phyloP scores from a whole-genome alignment of 148 eudicot genomes.

The Oxyria digyna region DNA sequence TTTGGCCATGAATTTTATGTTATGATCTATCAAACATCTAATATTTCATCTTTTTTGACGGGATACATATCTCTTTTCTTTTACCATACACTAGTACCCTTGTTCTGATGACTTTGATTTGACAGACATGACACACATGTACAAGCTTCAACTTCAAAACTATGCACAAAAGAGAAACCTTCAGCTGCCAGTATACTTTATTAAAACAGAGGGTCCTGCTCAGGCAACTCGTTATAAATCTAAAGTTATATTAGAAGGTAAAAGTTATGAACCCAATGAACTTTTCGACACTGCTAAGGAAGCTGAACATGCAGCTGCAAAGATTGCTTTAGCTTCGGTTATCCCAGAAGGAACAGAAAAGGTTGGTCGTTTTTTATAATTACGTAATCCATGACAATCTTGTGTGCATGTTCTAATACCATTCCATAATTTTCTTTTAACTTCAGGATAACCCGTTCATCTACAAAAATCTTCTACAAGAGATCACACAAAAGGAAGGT shows the following conservation, averaged over 20 bases:
- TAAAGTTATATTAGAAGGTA: slow-evolving; percentile 45
- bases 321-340: slow-evolving; percentile 38
- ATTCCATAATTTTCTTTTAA: neutral
- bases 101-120: neutral
- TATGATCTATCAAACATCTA: neutral
- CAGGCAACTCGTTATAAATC: slow-evolving; percentile 53
- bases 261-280: slow-evolving; percentile 37
- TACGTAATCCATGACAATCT: neutral
- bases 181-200: slow-evolving; percentile 48
- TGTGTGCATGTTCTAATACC: neutral
- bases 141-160: slow-evolving; percentile 51
- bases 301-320: slow-evolving; percentile 64
- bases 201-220: slow-evolving; percentile 52
- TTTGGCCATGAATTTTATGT: neutral
- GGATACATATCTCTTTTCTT: neutral
- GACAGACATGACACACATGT: slow-evolving; percentile 17
- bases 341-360: slow-evolving; percentile 28
- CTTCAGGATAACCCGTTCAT: slow-evolving; percentile 40
- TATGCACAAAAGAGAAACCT: slow-evolving; percentile 55
- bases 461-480: slow-evolving; percentile 63
- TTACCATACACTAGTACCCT: neutral
- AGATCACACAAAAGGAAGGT: slow-evolving; percentile 37
- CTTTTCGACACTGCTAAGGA: slow-evolving; percentile 39
- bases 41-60: neutral
- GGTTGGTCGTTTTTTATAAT: slow-evolving; percentile 25